A percentile compares a stretch with the other conserved stretches of the same genome.
These are phyloP conservation scores for Styphnolobium japonicum DNA, from an alignment of 306 rosid genomes.

Conservation along the genomic window DNA sequence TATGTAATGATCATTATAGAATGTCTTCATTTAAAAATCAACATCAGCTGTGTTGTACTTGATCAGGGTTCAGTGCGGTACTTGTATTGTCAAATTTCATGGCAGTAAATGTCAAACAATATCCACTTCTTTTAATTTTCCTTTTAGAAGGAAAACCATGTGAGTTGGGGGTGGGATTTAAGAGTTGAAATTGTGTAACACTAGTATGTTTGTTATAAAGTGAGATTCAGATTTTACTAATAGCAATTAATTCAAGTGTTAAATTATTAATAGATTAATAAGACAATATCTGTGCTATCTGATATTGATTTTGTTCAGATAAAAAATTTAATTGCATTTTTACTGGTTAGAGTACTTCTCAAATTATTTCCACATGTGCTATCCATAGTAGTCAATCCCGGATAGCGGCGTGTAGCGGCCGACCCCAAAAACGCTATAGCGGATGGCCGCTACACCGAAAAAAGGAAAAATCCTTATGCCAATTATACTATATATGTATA, in stretches of 20 bases:
- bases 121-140: not conserved
- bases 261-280: not conserved
- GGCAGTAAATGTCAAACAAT: slow-evolving; percentile 13
- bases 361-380: slow-evolving; percentile 2
- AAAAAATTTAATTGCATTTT: not conserved
- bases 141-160: not conserved
- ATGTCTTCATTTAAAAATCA: slow-evolving; percentile 6
- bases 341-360: not conserved
- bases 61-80: not conserved
- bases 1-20: not conserved
- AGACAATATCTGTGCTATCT: not conserved
- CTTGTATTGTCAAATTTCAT: not conserved
- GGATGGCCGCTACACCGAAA: no score
- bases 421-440: no score
- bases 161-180: slow-evolving; percentile 2
- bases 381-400: no score
- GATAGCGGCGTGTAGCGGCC: no score
- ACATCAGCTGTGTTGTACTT: not conserved
- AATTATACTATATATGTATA: no score
- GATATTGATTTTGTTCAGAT: not conserved
- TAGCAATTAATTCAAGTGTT: not conserved
- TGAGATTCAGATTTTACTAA: not conserved
- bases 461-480: no score
- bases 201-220: not conserved
- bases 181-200: not conserved